phyloP scores from a whole-genome alignment of 345 rosid genomes.

The Theobroma cacao region DNA sequence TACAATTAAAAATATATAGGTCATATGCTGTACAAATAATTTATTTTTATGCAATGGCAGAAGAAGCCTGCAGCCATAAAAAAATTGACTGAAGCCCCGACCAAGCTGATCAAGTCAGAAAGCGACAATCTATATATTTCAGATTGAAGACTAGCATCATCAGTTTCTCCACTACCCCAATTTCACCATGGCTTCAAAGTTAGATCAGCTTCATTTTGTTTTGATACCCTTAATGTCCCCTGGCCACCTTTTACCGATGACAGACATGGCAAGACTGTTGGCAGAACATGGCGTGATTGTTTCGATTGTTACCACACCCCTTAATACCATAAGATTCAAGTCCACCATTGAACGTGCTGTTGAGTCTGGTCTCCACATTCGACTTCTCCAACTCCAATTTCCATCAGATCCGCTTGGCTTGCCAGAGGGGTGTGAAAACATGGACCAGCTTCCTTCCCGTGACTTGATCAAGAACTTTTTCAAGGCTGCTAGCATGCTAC shows the following conservation, averaged over 20 bases:
- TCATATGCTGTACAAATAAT: too few species aligned
- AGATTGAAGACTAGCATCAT: neutral
- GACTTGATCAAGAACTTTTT: conserved; percentile 29
- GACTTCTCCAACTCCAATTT: conserved; percentile 29
- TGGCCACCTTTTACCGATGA: conserved; percentile 50
- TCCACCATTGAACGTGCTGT: conserved; percentile 19
- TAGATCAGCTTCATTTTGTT: conserved; percentile 34
- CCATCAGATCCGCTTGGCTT: conserved; percentile 34
- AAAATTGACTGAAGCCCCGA: neutral
- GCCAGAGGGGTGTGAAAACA: conserved; percentile 42
- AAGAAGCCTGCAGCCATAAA: too few species aligned
- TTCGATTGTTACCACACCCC: conserved; percentile 38
- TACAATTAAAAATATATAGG: too few species aligned
- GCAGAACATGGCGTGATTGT: conserved; percentile 37
- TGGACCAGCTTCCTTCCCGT: conserved; percentile 38
- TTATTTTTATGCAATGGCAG: neutral
- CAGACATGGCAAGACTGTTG: conserved; percentile 43
- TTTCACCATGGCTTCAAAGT: conserved; percentile 19
- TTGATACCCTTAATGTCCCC: conserved; percentile 48
- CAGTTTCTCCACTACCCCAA: neutral
- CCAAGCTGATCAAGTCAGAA: too few species aligned
- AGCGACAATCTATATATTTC: neutral
- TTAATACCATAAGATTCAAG: conserved; percentile 25
- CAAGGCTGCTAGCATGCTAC: conserved; percentile 22
- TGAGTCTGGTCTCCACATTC: conserved; percentile 26